Evolutionary conservation across 1,284 basidiomycete genomes (phyloP).

Genomic region (Entoloma clypeatum): DNA sequence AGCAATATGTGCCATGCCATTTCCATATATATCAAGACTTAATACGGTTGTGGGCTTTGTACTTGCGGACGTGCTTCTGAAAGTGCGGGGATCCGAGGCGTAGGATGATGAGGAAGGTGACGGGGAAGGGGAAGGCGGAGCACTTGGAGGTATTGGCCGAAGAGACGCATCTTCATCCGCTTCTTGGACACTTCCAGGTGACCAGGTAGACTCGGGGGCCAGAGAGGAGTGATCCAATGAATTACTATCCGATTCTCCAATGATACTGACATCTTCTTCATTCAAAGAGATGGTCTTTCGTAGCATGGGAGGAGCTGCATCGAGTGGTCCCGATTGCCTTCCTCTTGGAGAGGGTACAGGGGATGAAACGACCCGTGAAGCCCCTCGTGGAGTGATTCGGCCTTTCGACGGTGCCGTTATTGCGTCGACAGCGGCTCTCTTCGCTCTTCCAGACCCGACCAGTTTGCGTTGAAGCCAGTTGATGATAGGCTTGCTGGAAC

Average conservation of each 20-base stretch:
- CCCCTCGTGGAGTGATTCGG: slow-evolving; percentile 27
- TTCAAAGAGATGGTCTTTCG: slow-evolving; percentile 65
- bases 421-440: slow-evolving; percentile 30
- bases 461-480: slow-evolving; percentile 91
- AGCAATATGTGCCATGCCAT: slow-evolving; percentile 87
- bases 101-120: slow-evolving; percentile 77
- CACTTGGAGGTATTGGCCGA: slow-evolving; percentile 81
- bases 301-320: slow-evolving; percentile 34
- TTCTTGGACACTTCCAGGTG: slow-evolving; percentile 65
- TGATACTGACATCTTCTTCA: slow-evolving; percentile 46
- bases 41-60: slow-evolving; percentile 95
- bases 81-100: slow-evolving; percentile 74
- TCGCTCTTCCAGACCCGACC: slow-evolving; percentile 51
- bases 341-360: slow-evolving; percentile 34
- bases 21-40: slow-evolving; percentile 77
- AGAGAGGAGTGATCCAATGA: slow-evolving; percentile 52
- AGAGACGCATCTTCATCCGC: slow-evolving; percentile 90
- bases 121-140: slow-evolving; percentile 79
- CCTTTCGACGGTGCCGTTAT: slow-evolving; percentile 27
- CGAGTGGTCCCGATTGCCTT: slow-evolving; percentile 35
- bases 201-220: slow-evolving; percentile 69
- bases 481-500: slow-evolving; percentile 82
- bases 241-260: slow-evolving; percentile 44
- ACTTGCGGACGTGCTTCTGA: slow-evolving; percentile 79
- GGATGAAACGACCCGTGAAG: slow-evolving; percentile 38